Base-by-base conservation (phyloP, 2,329 filamentous ascomycete genomes). In the Seiridium unicorne region DNA sequence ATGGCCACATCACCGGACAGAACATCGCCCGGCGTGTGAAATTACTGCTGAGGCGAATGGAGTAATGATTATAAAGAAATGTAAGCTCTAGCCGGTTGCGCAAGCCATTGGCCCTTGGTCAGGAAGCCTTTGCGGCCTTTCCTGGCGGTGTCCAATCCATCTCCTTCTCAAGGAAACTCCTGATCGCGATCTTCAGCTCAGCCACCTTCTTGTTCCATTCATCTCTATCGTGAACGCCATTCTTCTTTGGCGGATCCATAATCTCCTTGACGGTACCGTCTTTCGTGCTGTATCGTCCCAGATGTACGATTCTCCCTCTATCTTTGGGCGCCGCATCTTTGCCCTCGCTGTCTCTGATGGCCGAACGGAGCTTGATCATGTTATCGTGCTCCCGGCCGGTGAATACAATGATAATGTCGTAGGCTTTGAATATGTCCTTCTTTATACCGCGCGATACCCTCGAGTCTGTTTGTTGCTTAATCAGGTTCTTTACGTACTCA, bases 351-450 rank as follows among this genome's bases (percentile, higher is more conserved):
- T 3, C 51, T 13, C 18, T 13, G 26, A 55, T 31, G 11, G 51
- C 51, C 5, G 51, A 40, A 5, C 51, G 51, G 32, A 55, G 36
- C 51, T n/a, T 42, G 34, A 55, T 38, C 51, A 55, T 55, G 51
- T 55, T 55, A 18, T 55, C 51, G 51, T 55, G 36, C 26, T 55
- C 51, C 5, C 51, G 32, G 7, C 36, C 34, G 5, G 51, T 55
- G 51, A 55, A 55, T 32, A 55, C 51, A 7, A 55, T 10, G 9
- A 55, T 55, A 35, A 40, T n/a, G 51, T 55, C 51, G 18, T 55
- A 55, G 7, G 32, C 18, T 11, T 44, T 40, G 51, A 55, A 55
- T 31, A 55, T 18, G 18, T 55, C 51, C 51, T 42, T 40, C 34
- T 32, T 13, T 32, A 55, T 44, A 5, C 51, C 51, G 5, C 32